These are phyloP conservation scores for Penicillium hesseltinei DNA, from an alignment of 2,329 filamentous ascomycete species.

Conservation along the genomic window DNA sequence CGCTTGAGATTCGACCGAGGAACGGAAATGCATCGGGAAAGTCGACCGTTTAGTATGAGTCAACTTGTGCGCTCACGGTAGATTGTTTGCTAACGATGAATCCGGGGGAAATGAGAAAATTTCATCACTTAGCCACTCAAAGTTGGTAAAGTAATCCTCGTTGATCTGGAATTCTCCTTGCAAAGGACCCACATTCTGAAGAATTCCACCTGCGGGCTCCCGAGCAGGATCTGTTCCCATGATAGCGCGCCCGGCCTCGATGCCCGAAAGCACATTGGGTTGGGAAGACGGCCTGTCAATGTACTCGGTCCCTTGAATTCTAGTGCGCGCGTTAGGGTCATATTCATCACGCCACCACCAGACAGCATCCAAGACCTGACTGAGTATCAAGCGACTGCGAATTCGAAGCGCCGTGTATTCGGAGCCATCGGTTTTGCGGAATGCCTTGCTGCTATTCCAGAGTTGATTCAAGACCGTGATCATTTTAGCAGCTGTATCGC, in stretches of 20 bases:
- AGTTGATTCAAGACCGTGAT: constrained; percentile 37
- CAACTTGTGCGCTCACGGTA: constrained; percentile 8
- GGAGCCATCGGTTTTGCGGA: constrained; percentile 39
- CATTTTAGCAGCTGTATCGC: constrained; percentile 36
- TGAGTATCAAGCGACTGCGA: constrained; percentile 39
- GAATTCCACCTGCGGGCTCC: constrained; percentile 1
- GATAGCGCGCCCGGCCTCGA: constrained; percentile 12
- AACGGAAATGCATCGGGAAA: not conserved
- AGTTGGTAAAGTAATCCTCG: constrained; percentile 40
- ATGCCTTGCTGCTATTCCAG: constrained; percentile 44
- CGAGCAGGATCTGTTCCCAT: constrained; percentile 4
- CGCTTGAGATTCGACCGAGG: not conserved
- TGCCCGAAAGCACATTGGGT: not conserved
- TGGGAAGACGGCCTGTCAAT: constrained; percentile 15
- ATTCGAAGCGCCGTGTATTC: constrained; percentile 39
- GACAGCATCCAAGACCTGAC: constrained; percentile 39
- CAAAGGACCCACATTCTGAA: constrained; percentile 4
- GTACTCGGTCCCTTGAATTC: constrained; percentile 11
- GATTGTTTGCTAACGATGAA: constrained; percentile 20
- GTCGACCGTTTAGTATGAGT: not conserved
- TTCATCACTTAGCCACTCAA: constrained; percentile 41
- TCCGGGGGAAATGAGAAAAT: constrained; percentile 26
- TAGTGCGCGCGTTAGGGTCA: constrained; percentile 27
- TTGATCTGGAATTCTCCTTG: constrained; percentile 31
- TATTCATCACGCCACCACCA: constrained; percentile 48